A percentile compares a stretch with the other conserved stretches of the same genome.
Evolutionary conservation across 129 eudicot genomes (phyloP).

Genomic region (Chrysanthemum seticuspe): DNA sequence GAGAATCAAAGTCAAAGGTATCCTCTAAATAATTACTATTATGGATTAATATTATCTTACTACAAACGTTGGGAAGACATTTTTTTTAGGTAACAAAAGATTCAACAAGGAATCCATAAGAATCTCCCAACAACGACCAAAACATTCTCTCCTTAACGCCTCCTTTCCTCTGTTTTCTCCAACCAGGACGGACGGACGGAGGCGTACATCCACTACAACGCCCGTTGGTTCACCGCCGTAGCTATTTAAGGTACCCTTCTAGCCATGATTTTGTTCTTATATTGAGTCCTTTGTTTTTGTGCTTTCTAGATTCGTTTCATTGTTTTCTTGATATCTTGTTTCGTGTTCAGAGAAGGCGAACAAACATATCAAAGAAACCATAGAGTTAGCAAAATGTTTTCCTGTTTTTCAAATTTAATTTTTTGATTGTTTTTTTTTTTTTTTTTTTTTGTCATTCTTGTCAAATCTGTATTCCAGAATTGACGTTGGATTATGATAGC

Average conservation of each 20-base stretch:
- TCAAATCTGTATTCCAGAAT: no score
- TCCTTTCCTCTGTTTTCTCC: background rate
- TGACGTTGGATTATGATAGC: background rate
- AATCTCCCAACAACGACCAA: slow-evolving; percentile 22
- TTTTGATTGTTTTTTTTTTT: no score
- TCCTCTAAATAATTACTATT: slow-evolving; percentile 6
- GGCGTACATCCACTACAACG: slow-evolving; percentile 19
- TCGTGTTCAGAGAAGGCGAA: no score
- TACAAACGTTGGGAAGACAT: slow-evolving; percentile 15
- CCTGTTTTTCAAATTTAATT: no score
- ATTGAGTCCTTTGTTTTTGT: background rate
- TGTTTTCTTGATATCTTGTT: background rate
- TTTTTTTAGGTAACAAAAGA: slow-evolving; percentile 11
- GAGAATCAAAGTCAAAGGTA: background rate
- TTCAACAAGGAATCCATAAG: background rate
- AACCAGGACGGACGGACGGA: slow-evolving; percentile 20
- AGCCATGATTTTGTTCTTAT: background rate
- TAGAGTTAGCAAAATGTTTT: no score
- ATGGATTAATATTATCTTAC: background rate
- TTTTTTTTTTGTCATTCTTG: no score
- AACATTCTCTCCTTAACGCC: background rate
- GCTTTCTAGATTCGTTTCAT: background rate
- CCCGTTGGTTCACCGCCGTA: slow-evolving; percentile 21
- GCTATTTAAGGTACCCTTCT: background rate
- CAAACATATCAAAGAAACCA: no score